Evolutionary conservation across 1,284 basidiomycete genomes (phyloP), one percentile per base, ranked within the genome.

Genomic region (Cryptococcus amylolentus): DNA sequence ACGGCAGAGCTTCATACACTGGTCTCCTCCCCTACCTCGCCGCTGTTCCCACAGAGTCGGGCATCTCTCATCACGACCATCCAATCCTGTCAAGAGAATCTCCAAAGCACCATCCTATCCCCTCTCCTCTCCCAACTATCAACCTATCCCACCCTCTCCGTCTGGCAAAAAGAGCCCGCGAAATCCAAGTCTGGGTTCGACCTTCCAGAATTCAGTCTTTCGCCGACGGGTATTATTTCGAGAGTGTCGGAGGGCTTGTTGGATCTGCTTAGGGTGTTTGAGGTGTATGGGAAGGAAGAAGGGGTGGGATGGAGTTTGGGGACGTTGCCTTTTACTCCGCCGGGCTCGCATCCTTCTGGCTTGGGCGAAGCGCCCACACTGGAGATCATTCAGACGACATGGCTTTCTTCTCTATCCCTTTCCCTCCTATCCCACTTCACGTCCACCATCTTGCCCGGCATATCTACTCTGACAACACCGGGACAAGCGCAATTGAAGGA

Each of bases 131-230:
- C 83, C 27, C 86, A 89, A 58, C 84, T 98, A 38, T 77, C 82
- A 8, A 73, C 81, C 0, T 98, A 98, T 71, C 79, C 91, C 0
- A 76, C 82, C 0, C 81, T 87, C 0, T 66, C 88, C 0, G 73
- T 85, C 13, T 97, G 93, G 92, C 78, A 82, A 4, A 79, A 78
- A 65, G 20, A 9, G 16, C 57, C 71, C 12, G 71, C 73, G 46
- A 75, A 72, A 55, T 52, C 65, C 26, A 59, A 61, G n/a, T 27
- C 16, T n/a, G 41, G 41, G 14, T 81, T 92, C 27, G 81, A 84
- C 40, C 85, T 98, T n/a, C 95, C 95, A 2, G 89, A 84, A 4
- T 98, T 98, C 77, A 96, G 92, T 1, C 82, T 94, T 14, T 91
- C 89, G 12, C 93, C 93, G 0, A 96, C 87, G 44, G 88, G 91